Evolutionary conservation across 2,329 filamentous ascomycete species (phyloP), one percentile per base, ranked within the genome.

Genomic region (Ophiostoma novo-ulmi): DNA sequence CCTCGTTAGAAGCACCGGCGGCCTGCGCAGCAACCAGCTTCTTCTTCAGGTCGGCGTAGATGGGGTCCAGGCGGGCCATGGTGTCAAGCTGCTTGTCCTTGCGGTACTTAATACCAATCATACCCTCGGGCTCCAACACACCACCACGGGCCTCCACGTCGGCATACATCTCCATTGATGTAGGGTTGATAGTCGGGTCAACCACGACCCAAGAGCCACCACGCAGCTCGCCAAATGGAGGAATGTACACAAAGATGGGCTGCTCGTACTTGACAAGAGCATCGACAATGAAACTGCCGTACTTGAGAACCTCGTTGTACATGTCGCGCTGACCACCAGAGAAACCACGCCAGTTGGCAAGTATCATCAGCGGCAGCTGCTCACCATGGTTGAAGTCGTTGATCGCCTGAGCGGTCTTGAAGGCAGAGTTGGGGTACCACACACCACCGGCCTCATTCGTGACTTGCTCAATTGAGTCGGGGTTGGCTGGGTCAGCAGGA

Each of bases 261-360:
- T 99, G 95, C 85, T 99, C 92, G 79, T 93, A 99, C 83, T 97
- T 97, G 85, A 97, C 93, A 67, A 99, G 90, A 70, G 94, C 94
- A 78, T 99, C 95, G 76, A 99, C 95, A 78, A 99, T 99, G 87
- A 95, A 98, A 22, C 94, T 97, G 79, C 95, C 95, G 78, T 99
- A 99, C 86, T 99, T 99, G 81, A 99, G 89, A 20, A 99, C 95
- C 83, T 99, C 95, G 84, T 98, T 97, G 89, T 96, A 99, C 95
- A 99, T 99, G 82, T 99, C 95, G 76, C 94, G 93, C 83, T 99
- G 95, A 75, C 95, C 95, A 85, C 95, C 95, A 75, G 95, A 99
- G 92, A 99, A 99, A 85, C 95, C 95, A 89, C 95, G 91, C 95
- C 95, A 99, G 87, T 99, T 99, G 82, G 95, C 95, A 74, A 99